These are phyloP conservation scores for Fusarium sp. DNA, from an alignment of 2,329 filamentous ascomycete genomes.

Conservation along the genomic window DNA sequence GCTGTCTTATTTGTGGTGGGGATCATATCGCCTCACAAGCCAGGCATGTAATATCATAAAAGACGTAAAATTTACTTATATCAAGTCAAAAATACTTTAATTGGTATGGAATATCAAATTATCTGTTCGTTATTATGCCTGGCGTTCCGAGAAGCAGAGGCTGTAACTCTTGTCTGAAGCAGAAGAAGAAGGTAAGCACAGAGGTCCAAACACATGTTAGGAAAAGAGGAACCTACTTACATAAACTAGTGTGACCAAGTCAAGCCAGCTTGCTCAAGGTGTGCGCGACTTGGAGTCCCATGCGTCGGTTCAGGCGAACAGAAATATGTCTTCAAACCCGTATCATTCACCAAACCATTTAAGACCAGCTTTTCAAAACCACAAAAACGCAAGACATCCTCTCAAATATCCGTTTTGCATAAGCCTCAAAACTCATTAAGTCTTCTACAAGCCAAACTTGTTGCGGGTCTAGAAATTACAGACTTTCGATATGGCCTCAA, in stretches of 20 bases:
- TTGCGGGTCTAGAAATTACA: slow-evolving; percentile 47
- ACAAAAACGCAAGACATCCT: not conserved
- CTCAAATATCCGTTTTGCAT: not conserved
- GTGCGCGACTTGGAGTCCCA: slow-evolving; percentile 53
- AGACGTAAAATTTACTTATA: fast-evolving
- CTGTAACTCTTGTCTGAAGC: slow-evolving; percentile 60
- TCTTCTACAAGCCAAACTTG: slow-evolving; percentile 34
- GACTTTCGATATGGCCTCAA: slow-evolving; percentile 57
- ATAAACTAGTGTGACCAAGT: slow-evolving; percentile 56
- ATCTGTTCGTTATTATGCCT: slow-evolving; percentile 50
- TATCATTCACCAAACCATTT: slow-evolving; percentile 37
- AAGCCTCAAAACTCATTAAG: slow-evolving; percentile 21
- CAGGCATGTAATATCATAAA: not conserved
- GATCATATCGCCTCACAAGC: not conserved
- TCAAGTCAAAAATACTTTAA: fast-evolving
- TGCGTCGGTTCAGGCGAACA: slow-evolving; percentile 59
- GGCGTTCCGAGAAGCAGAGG: slow-evolving; percentile 61
- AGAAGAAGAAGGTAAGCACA: slow-evolving; percentile 62
- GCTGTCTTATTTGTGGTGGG: slow-evolving; percentile 1
- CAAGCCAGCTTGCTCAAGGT: slow-evolving; percentile 57
- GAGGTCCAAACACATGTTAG: fast-evolving
- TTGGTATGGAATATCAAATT: not conserved
- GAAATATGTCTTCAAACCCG: slow-evolving; percentile 59
- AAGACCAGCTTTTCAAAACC: not conserved
- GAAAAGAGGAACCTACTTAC: not conserved